These are phyloP conservation scores for Pythium aquatile DNA, from an alignment of 352 stramenopile genomes.

Conservation along the genomic window DNA sequence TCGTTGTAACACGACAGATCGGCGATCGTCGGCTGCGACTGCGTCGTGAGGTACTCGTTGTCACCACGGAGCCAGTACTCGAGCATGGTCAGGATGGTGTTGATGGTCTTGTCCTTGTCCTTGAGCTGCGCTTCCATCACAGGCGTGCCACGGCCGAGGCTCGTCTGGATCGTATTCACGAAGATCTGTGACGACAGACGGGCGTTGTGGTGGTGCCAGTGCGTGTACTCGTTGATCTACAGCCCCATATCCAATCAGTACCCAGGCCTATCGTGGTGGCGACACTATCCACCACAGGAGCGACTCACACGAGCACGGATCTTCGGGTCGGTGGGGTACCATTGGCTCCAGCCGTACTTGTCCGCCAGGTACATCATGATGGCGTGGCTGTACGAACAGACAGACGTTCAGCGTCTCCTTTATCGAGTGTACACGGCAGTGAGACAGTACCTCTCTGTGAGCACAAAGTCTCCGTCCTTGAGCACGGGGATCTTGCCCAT, in stretches of 20 bases:
- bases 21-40: slow-evolving; percentile 50
- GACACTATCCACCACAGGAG: too few relatives aligned
- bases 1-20: slow-evolving; percentile 83
- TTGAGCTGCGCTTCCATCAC: slow-evolving; percentile 46
- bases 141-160: slow-evolving; percentile 45
- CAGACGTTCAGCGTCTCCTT: neutral
- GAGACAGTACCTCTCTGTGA: slow-evolving; percentile 50
- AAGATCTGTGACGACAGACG: slow-evolving; percentile 63
- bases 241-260: too few relatives aligned
- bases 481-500: slow-evolving; percentile 71
- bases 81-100: slow-evolving; percentile 57
- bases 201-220: slow-evolving; percentile 78
- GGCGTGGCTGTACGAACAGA: slow-evolving; percentile 40
- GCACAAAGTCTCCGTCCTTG: slow-evolving; percentile 64
- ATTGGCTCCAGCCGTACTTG: slow-evolving; percentile 63
- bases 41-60: slow-evolving; percentile 62
- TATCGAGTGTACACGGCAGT: neutral
- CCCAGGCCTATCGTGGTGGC: too few relatives aligned
- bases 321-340: slow-evolving; percentile 60
- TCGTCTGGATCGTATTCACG: slow-evolving; percentile 59
- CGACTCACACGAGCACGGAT: slow-evolving; percentile 48
- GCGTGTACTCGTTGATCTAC: slow-evolving; percentile 78
- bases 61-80: slow-evolving; percentile 67
- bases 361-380: slow-evolving; percentile 75
- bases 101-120: slow-evolving; percentile 54